Percentiles rank a stretch among this genome's conserved stretches.
phyloP scores from a whole-genome alignment of 805 yeast genomes.

The Starmerella potacharoeniae region DNA sequence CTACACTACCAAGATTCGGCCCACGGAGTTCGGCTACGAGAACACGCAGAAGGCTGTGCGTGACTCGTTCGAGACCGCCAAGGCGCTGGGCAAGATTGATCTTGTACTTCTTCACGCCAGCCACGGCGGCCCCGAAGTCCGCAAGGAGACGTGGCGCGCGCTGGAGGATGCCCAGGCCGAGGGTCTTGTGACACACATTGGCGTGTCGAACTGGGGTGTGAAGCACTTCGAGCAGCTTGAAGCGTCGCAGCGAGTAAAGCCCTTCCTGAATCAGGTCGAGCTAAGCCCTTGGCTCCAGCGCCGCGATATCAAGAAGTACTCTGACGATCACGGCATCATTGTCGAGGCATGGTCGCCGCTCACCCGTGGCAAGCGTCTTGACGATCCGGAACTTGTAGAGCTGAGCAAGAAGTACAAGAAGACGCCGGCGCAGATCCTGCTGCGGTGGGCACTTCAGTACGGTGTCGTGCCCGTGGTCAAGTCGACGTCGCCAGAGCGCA shows the following conservation, averaged over 20 bases:
- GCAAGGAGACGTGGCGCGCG: conserved; percentile 45
- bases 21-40: conserved; percentile 42
- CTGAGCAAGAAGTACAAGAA: conserved; percentile 33
- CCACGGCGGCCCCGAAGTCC: conserved; percentile 17
- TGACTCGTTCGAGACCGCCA: conserved; percentile 41
- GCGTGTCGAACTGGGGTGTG: conserved; percentile 54
- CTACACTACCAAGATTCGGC: conserved; percentile 65
- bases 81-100: conserved; percentile 53
- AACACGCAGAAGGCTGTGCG: conserved; percentile 49
- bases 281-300: conserved; percentile 77
- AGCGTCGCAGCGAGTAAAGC: conserved; percentile 34
- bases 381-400: conserved; percentile 27
- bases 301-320: conserved; percentile 48
- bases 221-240: conserved; percentile 44
- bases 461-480: conserved; percentile 63
- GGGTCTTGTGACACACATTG: conserved; percentile 43
- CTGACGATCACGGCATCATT: conserved; percentile 41
- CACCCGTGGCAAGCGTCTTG: conserved; percentile 47
- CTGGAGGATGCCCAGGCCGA: conserved; percentile 44
- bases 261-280: conserved; percentile 72
- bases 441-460: conserved; percentile 40
- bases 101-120: conserved; percentile 53
- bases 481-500: conserved; percentile 46
- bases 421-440: conserved; percentile 37
- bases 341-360: conserved; percentile 75